A percentile compares a stretch with the other conserved stretches of the same genome.
Conservation (phyloP, 1,284 basidiomycete genomes). For the Sporisorium sorghi region DNA sequence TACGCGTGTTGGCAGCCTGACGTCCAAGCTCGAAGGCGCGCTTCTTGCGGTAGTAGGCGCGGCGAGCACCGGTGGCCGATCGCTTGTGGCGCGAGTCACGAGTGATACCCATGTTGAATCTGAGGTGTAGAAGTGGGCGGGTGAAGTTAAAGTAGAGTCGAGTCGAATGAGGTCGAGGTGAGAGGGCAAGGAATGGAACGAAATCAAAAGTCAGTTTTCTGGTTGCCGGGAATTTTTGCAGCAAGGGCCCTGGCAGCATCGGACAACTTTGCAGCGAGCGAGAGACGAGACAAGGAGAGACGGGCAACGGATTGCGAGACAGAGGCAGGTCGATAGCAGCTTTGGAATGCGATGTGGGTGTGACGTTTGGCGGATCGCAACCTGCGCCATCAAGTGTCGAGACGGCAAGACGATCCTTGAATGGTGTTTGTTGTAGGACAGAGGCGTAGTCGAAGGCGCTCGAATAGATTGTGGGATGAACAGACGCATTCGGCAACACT, state of each 20-base stretch:
- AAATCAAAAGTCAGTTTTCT: conserved; percentile 2
- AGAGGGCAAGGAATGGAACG: not conserved
- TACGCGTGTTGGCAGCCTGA: conserved; percentile 69
- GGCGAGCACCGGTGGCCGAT: conserved; percentile 67
- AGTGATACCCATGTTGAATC: conserved; percentile 69
- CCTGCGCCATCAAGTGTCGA: not conserved
- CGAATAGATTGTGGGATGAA: too few species aligned
- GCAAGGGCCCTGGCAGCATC: not conserved
- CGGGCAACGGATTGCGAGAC: not conserved
- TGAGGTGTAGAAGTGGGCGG: conserved; percentile 9
- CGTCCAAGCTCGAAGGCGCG: conserved; percentile 68
- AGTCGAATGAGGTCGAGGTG: conserved; percentile 1
- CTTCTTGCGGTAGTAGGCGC: conserved; percentile 69
- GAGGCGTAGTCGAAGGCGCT: not conserved
- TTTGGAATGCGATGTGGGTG: not conserved
- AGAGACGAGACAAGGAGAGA: not conserved
- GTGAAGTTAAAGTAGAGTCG: conserved; percentile 1
- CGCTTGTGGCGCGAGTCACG: conserved; percentile 70
- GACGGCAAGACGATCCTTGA: not conserved
- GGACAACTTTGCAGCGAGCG: not conserved
- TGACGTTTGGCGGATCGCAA: not conserved
- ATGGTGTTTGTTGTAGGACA: not conserved
- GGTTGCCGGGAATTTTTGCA: not conserved
- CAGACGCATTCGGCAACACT: too few species aligned
- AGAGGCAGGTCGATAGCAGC: not conserved